Percentiles rank a stretch among this genome's conserved stretches.
These are phyloP conservation scores for Cryptococcus sp. DNA, from an alignment of 1,284 basidiomycete genomes.

Conservation along the genomic window DNA sequence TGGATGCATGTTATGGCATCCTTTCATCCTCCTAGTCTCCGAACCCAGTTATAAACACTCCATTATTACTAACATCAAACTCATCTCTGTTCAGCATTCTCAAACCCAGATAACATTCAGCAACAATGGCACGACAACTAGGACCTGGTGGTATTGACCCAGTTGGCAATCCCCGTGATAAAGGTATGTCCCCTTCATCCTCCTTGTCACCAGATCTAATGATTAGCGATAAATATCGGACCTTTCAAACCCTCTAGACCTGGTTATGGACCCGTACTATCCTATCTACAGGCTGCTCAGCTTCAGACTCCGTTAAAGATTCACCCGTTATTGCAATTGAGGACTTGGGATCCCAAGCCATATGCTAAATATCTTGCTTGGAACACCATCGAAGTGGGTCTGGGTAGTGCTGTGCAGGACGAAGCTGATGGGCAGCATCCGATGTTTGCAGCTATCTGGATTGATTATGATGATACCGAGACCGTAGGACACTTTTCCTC, in stretches of 20 bases:
- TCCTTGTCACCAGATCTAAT: neutral
- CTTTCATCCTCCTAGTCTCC: too few relatives aligned
- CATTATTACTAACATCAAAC: too few relatives aligned
- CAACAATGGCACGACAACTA: too few relatives aligned
- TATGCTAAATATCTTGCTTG: slow-evolving; percentile 40
- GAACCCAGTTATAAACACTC: too few relatives aligned
- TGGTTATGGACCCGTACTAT: slow-evolving; percentile 42
- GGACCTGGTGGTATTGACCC: neutral
- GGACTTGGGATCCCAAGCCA: slow-evolving; percentile 42
- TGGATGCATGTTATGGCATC: too few relatives aligned
- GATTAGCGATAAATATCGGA: slow-evolving; percentile 34
- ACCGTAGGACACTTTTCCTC: slow-evolving; percentile 16
- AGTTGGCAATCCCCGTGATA: neutral
- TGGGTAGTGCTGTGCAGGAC: neutral
- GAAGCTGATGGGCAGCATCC: slow-evolving; percentile 25
- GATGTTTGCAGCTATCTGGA: slow-evolving; percentile 45
- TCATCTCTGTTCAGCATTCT: too few relatives aligned
- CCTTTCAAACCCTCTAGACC: slow-evolving; percentile 45
- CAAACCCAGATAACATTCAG: too few relatives aligned
- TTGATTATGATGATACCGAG: slow-evolving; percentile 42
- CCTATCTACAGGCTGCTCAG: slow-evolving; percentile 42
- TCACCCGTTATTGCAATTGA: slow-evolving; percentile 39
- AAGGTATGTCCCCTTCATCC: neutral
- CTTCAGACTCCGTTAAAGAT: slow-evolving; percentile 40
- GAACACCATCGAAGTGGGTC: slow-evolving; percentile 38